A percentile compares a stretch with the other conserved stretches of the same genome.
Conservation (phyloP, 1,139 yeast species). For the Sugiyamaella grinbergsii region DNA sequence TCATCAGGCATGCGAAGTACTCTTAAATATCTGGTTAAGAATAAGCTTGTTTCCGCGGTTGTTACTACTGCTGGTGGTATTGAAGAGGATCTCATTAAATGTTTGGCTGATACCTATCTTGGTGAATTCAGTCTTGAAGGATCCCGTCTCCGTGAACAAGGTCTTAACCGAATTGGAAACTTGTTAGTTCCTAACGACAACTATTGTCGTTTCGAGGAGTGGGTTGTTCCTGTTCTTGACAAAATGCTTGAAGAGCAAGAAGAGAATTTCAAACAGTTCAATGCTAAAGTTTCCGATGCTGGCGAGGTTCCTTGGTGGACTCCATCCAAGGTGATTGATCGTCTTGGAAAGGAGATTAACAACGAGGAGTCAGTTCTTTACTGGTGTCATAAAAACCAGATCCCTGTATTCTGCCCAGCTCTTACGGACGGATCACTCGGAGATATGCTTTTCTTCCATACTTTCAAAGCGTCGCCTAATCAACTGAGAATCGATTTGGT, state of each 20-base stretch:
- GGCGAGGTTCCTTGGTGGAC: conserved; percentile 73
- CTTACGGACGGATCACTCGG: conserved; percentile 98
- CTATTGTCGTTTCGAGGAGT: conserved; percentile 95
- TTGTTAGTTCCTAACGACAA: conserved; percentile 95
- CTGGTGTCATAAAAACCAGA: conserved; percentile 96
- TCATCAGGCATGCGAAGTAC: conserved; percentile 94
- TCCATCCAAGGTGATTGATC: conserved; percentile 87
- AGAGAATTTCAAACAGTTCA: conserved; percentile 52
- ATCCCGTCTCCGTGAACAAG: conserved; percentile 80
- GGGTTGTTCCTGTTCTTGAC: conserved; percentile 95
- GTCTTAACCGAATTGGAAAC: conserved; percentile 97
- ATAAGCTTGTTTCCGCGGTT: conserved; percentile 91
- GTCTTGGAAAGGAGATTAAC: conserved; percentile 92
- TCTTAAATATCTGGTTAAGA: conserved; percentile 81
- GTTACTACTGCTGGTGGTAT: conserved; percentile 98
- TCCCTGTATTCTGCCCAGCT: conserved; percentile 97
- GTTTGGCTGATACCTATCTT: conserved; percentile 92
- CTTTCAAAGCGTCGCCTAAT: conserved; percentile 89
- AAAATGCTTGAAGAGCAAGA: conserved; percentile 87
- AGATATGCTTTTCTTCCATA: conserved; percentile 97
- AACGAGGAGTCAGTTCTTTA: conserved; percentile 92
- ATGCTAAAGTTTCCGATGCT: conserved; percentile 56
- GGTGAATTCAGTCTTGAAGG: conserved; percentile 90
- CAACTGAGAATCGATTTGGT: conserved; percentile 90
- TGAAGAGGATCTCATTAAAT: conserved; percentile 95